phyloP scores from a whole-genome alignment of 2,329 filamentous ascomycete genomes.

The Ceratocystis variospora region DNA sequence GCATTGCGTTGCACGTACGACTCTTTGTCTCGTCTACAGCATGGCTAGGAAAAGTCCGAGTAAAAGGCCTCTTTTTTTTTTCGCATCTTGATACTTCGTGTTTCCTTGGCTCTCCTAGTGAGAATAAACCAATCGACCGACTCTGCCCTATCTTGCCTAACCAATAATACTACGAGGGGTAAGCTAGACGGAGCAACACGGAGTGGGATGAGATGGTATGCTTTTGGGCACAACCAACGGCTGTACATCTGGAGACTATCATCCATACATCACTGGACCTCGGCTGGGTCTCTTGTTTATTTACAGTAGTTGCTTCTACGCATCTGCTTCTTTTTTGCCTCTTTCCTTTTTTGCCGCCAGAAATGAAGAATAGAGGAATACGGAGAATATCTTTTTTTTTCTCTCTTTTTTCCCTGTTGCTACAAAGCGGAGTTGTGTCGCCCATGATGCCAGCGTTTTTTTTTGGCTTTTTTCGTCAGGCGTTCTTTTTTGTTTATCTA shows the following conservation, averaged over 20 bases:
- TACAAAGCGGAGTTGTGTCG: slow-evolving; percentile 1
- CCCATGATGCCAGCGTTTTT: slow-evolving; percentile 5
- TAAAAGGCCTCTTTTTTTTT: background rate
- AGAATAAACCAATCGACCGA: background rate
- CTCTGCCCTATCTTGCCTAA: background rate
- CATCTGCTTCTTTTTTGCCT: background rate
- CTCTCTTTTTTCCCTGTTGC: too few species aligned
- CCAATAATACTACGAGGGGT: background rate
- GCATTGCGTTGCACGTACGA: background rate
- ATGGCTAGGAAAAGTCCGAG: background rate
- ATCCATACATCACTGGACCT: too few species aligned
- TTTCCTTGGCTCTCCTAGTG: background rate
- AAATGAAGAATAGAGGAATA: background rate
- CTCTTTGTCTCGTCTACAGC: background rate
- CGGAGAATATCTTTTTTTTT: background rate
- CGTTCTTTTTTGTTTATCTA: background rate
- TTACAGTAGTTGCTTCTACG: background rate
- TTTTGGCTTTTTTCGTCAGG: slow-evolving; percentile 8
- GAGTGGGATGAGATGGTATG: background rate
- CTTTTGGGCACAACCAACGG: background rate
- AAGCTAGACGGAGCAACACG: background rate
- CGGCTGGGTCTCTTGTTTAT: background rate
- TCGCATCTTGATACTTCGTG: background rate
- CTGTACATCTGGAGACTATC: too few species aligned
- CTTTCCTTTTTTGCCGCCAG: background rate